Evolutionary conservation across 2,329 filamentous ascomycete genomes (phyloP).

Genomic region (Didymella pinodella): DNA sequence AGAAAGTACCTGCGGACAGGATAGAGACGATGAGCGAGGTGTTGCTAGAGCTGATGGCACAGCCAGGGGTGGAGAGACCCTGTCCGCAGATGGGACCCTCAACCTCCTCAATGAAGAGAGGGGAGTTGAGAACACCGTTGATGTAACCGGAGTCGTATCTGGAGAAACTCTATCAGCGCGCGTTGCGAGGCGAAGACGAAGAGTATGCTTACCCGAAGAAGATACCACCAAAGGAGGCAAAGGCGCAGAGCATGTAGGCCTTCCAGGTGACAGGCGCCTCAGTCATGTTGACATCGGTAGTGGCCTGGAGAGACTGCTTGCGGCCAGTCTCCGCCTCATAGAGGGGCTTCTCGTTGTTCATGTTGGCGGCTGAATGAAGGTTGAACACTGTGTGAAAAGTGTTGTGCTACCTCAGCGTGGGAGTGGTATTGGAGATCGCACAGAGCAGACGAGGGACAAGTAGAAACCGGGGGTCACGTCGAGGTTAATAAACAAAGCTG

Average conservation of each 20-base stretch:
- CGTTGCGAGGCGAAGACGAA: slow-evolving; percentile 56
- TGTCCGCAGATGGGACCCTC: slow-evolving; percentile 16
- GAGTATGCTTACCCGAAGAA: slow-evolving; percentile 32
- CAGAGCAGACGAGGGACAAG: slow-evolving; percentile 11
- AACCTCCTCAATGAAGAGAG: slow-evolving; percentile 22
- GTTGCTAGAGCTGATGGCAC: slow-evolving; percentile 21
- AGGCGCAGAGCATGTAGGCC: slow-evolving; percentile 46
- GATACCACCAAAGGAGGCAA: slow-evolving; percentile 52
- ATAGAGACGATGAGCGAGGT: slow-evolving; percentile 72
- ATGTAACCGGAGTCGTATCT: slow-evolving; percentile 27
- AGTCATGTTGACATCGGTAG: slow-evolving; percentile 61
- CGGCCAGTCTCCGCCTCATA: slow-evolving; percentile 3
- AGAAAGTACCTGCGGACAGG: slow-evolving; percentile 77
- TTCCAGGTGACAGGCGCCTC: slow-evolving; percentile 56
- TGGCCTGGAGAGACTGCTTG: slow-evolving; percentile 11
- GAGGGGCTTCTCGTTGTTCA: slow-evolving; percentile 11
- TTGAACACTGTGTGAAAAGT: slow-evolving; percentile 1
- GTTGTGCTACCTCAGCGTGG: slow-evolving; percentile 4
- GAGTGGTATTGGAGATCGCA: slow-evolving; percentile 6
- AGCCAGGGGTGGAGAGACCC: slow-evolving; percentile 44
- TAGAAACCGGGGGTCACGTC: neutral
- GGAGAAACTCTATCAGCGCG: neutral
- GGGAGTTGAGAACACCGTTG: slow-evolving; percentile 29
- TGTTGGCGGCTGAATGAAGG: slow-evolving; percentile 6
- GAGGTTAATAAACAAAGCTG: slow-evolving; percentile 18